Conservation (phyloP, 1,284 basidiomycete species). For the Stygiomarasmius scandens region DNA sequence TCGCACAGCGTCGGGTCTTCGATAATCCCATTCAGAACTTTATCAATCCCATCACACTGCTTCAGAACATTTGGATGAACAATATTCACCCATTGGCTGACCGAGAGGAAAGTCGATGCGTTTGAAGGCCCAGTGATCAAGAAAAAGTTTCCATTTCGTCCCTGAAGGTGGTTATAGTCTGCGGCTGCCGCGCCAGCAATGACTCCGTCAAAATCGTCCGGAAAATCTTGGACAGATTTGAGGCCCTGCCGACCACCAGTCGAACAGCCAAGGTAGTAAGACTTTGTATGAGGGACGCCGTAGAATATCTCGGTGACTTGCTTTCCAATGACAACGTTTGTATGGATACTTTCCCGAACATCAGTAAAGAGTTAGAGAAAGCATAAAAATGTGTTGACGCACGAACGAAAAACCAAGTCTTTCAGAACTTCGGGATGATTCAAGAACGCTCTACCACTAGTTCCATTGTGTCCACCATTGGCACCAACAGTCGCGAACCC, state of each 20-base stretch:
- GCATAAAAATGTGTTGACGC: neutral
- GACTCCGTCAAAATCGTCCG: constrained; percentile 24
- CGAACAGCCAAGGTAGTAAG: constrained; percentile 25
- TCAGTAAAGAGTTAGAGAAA: neutral
- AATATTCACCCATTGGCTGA: constrained; percentile 4
- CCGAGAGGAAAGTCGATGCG: constrained; percentile 13
- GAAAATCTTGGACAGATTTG: constrained; percentile 19
- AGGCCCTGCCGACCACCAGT: constrained; percentile 24
- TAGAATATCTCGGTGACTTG: constrained; percentile 18
- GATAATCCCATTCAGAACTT: constrained; percentile 34
- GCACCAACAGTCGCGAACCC: constrained; percentile 13
- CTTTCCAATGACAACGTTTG: constrained; percentile 17
- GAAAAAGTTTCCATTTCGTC: constrained; percentile 7
- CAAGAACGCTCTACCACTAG: constrained; percentile 1
- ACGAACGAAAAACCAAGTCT: constrained; percentile 13
- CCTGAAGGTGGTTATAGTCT: constrained; percentile 13
- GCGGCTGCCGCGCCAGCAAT: constrained; percentile 20
- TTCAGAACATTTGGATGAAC: constrained; percentile 17
- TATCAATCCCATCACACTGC: constrained; percentile 32
- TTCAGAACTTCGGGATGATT: constrained; percentile 9
- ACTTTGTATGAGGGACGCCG: constrained; percentile 12
- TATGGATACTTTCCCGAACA: constrained; percentile 13
- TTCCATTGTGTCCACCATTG: constrained; percentile 13
- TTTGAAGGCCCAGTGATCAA: neutral
- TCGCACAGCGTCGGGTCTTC: constrained; percentile 34